A percentile compares a stretch with the other conserved stretches of the same genome.
Evolutionary conservation across 2,329 filamentous ascomycete genomes (phyloP).

Genomic region (Ophiostoma ulmi): DNA sequence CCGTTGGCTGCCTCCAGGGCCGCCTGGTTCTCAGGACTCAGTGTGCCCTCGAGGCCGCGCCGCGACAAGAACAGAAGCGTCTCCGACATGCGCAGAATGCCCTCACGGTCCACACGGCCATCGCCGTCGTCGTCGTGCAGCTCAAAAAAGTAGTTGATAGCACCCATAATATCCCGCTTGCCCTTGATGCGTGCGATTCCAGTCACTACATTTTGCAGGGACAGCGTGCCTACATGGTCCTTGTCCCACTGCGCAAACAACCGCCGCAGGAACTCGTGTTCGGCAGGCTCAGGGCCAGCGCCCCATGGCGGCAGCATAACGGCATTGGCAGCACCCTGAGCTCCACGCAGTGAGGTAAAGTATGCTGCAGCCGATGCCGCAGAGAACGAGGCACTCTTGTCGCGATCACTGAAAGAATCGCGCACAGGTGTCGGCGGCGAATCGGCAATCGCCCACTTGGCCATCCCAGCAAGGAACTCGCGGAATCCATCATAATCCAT

Average conservation of each 20-base stretch:
- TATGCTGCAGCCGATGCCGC: conserved; percentile 43
- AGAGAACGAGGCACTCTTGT: conserved; percentile 55
- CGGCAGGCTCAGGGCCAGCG: conserved; percentile 62
- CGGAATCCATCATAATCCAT: conserved; percentile 98
- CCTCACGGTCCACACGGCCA: conserved; percentile 88
- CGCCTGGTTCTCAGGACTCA: conserved; percentile 60
- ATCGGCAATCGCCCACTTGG: conserved; percentile 91
- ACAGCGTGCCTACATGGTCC: conserved; percentile 70
- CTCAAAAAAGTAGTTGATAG: conserved; percentile 96
- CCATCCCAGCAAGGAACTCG: conserved; percentile 83
- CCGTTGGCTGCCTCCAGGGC: conserved; percentile 36
- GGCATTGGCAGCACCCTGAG: conserved; percentile 33
- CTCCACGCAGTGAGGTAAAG: conserved; percentile 53
- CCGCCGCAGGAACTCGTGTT: conserved; percentile 89
- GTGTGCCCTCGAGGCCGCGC: conserved; percentile 71
- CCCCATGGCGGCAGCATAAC: conserved; percentile 49
- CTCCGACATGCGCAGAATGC: conserved; percentile 90
- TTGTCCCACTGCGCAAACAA: conserved; percentile 86
- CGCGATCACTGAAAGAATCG: conserved; percentile 45
- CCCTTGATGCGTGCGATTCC: conserved; percentile 90
- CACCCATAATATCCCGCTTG: conserved; percentile 92
- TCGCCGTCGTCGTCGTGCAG: conserved; percentile 91
- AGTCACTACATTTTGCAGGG: conserved; percentile 84
- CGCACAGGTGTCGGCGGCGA: conserved; percentile 58
- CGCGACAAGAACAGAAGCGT: conserved; percentile 87